phyloP scores from a whole-genome alignment of 192 early-diverging fungal genomes.

The Umbelopsis sp. region DNA sequence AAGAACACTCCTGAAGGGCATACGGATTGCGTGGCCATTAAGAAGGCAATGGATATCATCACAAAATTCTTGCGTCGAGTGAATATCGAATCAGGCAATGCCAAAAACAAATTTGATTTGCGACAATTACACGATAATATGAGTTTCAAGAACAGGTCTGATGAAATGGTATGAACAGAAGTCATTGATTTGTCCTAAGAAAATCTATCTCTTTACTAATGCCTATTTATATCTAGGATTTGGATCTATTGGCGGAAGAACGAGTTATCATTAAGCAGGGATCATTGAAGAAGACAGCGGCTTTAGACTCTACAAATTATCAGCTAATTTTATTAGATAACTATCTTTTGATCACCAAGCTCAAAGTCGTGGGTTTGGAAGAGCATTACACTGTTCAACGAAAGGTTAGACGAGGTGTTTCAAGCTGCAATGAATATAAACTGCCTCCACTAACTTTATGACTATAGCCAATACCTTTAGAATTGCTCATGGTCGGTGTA shows the following conservation, averaged over 20 bases:
- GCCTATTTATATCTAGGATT: slow-evolving; percentile 50
- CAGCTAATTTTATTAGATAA: slow-evolving; percentile 89
- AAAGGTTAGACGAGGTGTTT: slow-evolving; percentile 34
- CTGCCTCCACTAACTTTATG: slow-evolving; percentile 26
- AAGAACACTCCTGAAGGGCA: slow-evolving; percentile 83
- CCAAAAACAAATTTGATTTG: slow-evolving; percentile 86
- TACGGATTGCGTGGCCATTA: slow-evolving; percentile 75
- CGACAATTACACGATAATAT: slow-evolving; percentile 64
- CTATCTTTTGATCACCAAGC: slow-evolving; percentile 74
- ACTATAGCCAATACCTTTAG: slow-evolving; percentile 81
- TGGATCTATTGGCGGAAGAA: slow-evolving; percentile 72
- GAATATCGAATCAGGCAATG: slow-evolving; percentile 86
- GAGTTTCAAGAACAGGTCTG: slow-evolving; percentile 30
- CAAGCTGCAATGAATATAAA: too few species aligned
- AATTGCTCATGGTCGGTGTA: slow-evolving; percentile 62
- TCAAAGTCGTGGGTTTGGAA: slow-evolving; percentile 59
- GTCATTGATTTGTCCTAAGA: background rate
- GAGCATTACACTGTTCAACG: slow-evolving; percentile 66
- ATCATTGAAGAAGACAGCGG: slow-evolving; percentile 67
- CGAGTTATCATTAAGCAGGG: slow-evolving; percentile 82
- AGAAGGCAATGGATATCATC: slow-evolving; percentile 73
- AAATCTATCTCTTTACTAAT: slow-evolving; percentile 22
- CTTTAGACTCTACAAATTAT: slow-evolving; percentile 67
- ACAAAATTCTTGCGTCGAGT: slow-evolving; percentile 75
- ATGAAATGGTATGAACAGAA: slow-evolving; percentile 14